phyloP scores from a whole-genome alignment of 2,329 filamentous ascomycete species.

The Pseudodiploospora longispora region DNA sequence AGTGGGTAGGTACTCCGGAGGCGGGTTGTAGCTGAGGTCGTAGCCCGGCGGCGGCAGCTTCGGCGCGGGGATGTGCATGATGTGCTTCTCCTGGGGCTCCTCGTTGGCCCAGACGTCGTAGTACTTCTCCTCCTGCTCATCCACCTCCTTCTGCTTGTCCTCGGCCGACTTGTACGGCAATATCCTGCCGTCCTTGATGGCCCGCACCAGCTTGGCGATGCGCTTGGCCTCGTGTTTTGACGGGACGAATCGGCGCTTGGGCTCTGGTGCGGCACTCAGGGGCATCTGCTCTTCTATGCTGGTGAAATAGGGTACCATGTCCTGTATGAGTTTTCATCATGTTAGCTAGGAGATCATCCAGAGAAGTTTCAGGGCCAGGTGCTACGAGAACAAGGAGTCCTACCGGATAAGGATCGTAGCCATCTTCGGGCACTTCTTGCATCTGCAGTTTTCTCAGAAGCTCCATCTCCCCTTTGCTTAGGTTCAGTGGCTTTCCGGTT shows the following conservation, averaged over 20 bases:
- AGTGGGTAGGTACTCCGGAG: constrained; percentile 85
- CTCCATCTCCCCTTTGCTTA: constrained; percentile 82
- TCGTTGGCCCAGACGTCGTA: constrained; percentile 97
- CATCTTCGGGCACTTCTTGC: constrained; percentile 79
- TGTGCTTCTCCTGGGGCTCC: constrained; percentile 68
- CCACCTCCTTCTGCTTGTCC: constrained; percentile 59
- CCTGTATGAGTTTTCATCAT: constrained; percentile 29
- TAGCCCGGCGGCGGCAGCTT: constrained; percentile 91
- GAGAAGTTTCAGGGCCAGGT: not conserved
- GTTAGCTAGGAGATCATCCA: not conserved
- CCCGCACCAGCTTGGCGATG: constrained; percentile 93
- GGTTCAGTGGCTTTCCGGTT: constrained; percentile 84
- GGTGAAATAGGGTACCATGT: constrained; percentile 91
- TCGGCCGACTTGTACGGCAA: constrained; percentile 76
- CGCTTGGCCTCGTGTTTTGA: constrained; percentile 96
- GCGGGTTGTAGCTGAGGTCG: constrained; percentile 93
- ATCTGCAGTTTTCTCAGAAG: constrained; percentile 81
- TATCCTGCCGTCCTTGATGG: constrained; percentile 90
- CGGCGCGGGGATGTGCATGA: constrained; percentile 91
- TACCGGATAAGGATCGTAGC: constrained; percentile 86
- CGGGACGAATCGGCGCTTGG: constrained; percentile 89
- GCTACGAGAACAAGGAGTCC: constrained; percentile 13
- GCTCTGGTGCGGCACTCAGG: constrained; percentile 86
- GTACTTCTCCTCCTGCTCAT: constrained; percentile 61
- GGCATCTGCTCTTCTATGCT: constrained; percentile 90